These are phyloP conservation scores for Oryza meridionalis DNA, from an alignment of 176 grass and related monocot genomes.

Conservation along the genomic window DNA sequence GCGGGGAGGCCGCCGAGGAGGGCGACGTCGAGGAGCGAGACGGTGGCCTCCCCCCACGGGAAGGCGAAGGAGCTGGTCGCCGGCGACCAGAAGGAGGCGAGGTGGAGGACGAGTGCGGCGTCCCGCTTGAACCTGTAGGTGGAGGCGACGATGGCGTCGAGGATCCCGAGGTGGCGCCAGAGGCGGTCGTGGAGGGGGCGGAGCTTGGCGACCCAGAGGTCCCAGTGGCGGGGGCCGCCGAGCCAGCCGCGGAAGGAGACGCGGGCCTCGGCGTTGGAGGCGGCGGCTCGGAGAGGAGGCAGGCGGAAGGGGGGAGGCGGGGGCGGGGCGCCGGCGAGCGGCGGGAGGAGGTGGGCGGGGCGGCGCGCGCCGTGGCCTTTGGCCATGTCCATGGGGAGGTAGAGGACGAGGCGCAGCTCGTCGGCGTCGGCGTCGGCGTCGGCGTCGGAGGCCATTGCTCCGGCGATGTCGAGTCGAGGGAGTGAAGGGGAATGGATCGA, in stretches of 20 bases:
- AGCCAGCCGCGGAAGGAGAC: slow-evolving; percentile 79
- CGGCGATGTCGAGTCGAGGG: too few species aligned
- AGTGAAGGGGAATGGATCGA: too few species aligned
- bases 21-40: slow-evolving; percentile 70
- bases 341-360: slow-evolving; percentile 49
- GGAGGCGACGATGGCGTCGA: slow-evolving; percentile 66
- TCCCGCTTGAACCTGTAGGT: slow-evolving; percentile 70
- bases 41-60: slow-evolving; percentile 89
- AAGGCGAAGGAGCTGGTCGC: slow-evolving; percentile 72
- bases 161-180: slow-evolving; percentile 73
- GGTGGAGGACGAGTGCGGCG: slow-evolving; percentile 47
- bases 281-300: slow-evolving; percentile 37
- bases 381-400: slow-evolving; percentile 44
- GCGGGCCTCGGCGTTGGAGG: slow-evolving; percentile 50
- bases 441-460: slow-evolving; percentile 14
- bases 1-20: slow-evolving; percentile 62
- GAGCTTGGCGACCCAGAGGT: slow-evolving; percentile 82
- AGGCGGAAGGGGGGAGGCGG: slow-evolving; percentile 18
- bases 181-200: slow-evolving; percentile 50
- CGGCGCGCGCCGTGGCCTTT: slow-evolving; percentile 8
- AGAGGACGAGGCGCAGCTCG: slow-evolving; percentile 44
- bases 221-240: slow-evolving; percentile 67
- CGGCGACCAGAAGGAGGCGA: slow-evolving; percentile 72
- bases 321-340: slow-evolving; percentile 8
- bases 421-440: background rate